phyloP scores from a whole-genome alignment of 1,284 basidiomycete genomes.

The Termitomyces sp. region DNA sequence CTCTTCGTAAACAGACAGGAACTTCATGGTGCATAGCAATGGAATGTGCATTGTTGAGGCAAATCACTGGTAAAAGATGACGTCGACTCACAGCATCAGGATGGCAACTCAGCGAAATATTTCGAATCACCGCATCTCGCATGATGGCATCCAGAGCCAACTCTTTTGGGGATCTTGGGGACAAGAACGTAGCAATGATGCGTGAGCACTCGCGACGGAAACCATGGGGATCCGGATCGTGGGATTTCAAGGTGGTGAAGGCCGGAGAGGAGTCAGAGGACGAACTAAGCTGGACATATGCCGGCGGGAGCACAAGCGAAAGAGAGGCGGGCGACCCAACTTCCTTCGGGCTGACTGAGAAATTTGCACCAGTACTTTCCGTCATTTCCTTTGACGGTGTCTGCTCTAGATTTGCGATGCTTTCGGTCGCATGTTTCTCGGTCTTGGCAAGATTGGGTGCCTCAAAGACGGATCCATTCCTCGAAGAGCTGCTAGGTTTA shows the following conservation, averaged over 20 bases:
- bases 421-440: constrained; percentile 18
- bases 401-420: constrained; percentile 8
- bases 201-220: constrained; percentile 29
- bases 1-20: constrained; percentile 31
- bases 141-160: constrained; percentile 29
- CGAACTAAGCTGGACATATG: constrained; percentile 6
- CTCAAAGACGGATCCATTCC: constrained; percentile 18
- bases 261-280: neutral
- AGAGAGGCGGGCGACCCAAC: constrained; percentile 10
- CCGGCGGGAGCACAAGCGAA: constrained; percentile 10
- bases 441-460: constrained; percentile 19
- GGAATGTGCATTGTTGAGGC: neutral
- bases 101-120: constrained; percentile 29
- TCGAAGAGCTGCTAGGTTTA: constrained; percentile 18
- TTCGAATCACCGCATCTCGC: constrained; percentile 27
- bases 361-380: neutral
- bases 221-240: constrained; percentile 6
- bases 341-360: constrained; percentile 1
- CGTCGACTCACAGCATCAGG: constrained; percentile 31
- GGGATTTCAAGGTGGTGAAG: constrained; percentile 2
- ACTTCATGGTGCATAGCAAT: constrained; percentile 19
- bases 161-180: constrained; percentile 29
- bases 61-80: neutral
- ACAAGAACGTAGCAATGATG: constrained; percentile 33
- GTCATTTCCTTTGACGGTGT: neutral